phyloP scores from a whole-genome alignment of 345 rosid genomes.

The Microcos paniculata region DNA sequence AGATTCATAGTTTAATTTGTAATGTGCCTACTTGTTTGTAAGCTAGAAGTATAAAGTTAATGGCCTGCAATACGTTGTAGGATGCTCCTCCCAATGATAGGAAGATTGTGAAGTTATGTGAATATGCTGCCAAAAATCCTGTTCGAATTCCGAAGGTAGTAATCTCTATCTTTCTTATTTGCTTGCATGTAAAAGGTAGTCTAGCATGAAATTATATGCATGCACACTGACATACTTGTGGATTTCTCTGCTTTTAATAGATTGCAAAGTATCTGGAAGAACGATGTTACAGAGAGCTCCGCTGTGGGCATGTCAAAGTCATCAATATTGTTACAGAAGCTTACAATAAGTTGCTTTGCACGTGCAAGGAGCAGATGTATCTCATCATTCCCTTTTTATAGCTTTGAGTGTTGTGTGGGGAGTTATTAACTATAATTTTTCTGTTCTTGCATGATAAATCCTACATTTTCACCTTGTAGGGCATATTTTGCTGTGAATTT shows the following conservation, averaged over 20 bases:
- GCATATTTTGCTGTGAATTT: slow-evolving; percentile 78
- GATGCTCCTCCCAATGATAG: slow-evolving; percentile 77
- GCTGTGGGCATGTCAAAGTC: slow-evolving; percentile 62
- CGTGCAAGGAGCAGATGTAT: slow-evolving; percentile 91
- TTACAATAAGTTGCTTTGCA: slow-evolving; percentile 71
- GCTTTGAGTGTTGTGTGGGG: background rate
- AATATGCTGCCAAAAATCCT: slow-evolving; percentile 91
- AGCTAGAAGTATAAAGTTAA: background rate
- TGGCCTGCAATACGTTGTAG: slow-evolving; percentile 32
- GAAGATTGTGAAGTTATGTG: slow-evolving; percentile 80
- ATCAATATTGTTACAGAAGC: slow-evolving; percentile 63
- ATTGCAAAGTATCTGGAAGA: slow-evolving; percentile 93
- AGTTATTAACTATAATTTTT: background rate
- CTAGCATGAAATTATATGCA: background rate
- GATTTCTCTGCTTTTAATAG: slow-evolving; percentile 32
- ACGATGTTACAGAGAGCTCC: slow-evolving; percentile 84
- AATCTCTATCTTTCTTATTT: background rate
- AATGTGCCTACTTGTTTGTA: background rate
- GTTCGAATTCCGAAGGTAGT: slow-evolving; percentile 84
- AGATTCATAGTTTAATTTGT: background rate
- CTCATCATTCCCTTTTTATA: slow-evolving; percentile 13
- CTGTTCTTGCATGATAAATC: background rate
- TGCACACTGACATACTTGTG: background rate
- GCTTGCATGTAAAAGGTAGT: background rate
- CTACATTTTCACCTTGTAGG: slow-evolving; percentile 39